Evolutionary conservation across 202 grass and related monocot genomes (phyloP), one percentile per base, ranked within the genome.

Genomic region (Dendrocalamus latiflorus): DNA sequence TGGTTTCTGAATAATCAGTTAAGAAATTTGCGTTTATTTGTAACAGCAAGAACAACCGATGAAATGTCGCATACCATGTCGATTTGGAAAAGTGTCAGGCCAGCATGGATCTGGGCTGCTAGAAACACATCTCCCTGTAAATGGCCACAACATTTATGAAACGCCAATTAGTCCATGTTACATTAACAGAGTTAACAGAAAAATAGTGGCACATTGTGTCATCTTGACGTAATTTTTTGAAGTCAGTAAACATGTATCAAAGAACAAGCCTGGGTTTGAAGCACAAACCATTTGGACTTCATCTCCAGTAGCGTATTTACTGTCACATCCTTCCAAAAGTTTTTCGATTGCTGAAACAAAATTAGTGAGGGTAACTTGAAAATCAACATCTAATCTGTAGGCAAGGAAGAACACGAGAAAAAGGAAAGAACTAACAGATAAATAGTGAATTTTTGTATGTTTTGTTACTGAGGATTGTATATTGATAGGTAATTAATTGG

Each of bases 281-380:
- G 78, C 48, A 89, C 86, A 68, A 66, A 98, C 95, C 92, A 98
- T 55, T 86, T 88, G 90, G 74, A 93, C 67, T 74, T 94, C 86
- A 70, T 98, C 89, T 74, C 90, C 95, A 33, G 89, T 90, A 72
- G 88, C 93, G 70, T 93, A 98, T 93, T 93, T 98, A 83, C 61
- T 88, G 61, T 88, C 73, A 62, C 41, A 66, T 70, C 81, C 92
- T 65, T 90, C 84, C 55, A 98, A 72, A 61, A 98, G 86, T 45
- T 90, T 93, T 86, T 98, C 95, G 2, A 90, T 86, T 12, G 92
- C 95, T 98, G 92, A 86, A 68, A 65, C 42, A 68, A 37, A 87
- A 60, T 49, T 49, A 49, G 47, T 49, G 47, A 49, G 47, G 47
- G 47, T 17, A 49, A 49, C 47, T 17, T 49, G 5, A 4, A 49